Evolutionary conservation across 2,329 filamentous ascomycete genomes (phyloP).

Genomic region (Zymoseptoria pseudotritici): DNA sequence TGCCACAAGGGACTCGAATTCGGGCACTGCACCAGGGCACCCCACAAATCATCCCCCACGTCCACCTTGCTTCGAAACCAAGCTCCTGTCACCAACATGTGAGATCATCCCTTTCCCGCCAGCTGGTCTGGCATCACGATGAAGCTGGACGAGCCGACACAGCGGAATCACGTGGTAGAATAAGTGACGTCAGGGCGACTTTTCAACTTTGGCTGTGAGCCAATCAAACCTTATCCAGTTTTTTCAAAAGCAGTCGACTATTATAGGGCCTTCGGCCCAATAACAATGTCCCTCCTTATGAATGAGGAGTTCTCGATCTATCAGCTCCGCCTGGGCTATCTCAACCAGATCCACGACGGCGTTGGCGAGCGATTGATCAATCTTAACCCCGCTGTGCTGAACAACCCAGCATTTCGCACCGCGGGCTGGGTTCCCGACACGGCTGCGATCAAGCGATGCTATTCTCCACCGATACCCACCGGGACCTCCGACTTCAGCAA

Average conservation of each 20-base stretch:
- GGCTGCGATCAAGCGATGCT: conserved; percentile 70
- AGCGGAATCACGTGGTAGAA: no score
- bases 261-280: no score
- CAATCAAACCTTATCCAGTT: no score
- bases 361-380: conserved; percentile 79
- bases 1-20: not conserved
- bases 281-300: conserved; percentile 31
- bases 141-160: no score
- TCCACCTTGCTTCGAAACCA: not conserved
- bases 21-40: not conserved
- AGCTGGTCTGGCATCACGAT: conserved; percentile 17
- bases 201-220: no score
- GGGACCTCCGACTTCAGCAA: conserved; percentile 44
- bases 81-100: not conserved
- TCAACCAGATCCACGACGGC: conserved; percentile 72
- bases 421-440: conserved; percentile 72
- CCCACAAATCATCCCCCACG: not conserved
- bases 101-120: conserved; percentile 1
- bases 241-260: no score
- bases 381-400: conserved; percentile 70
- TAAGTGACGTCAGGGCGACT: no score
- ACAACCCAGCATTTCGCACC: conserved; percentile 72
- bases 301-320: conserved; percentile 61
- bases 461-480: conserved; percentile 79
- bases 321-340: conserved; percentile 72